Evolutionary conservation across 1,139 yeast species (phyloP), one percentile per base, ranked within the genome.

Genomic region (Scheffersomyces illinoinensis): DNA sequence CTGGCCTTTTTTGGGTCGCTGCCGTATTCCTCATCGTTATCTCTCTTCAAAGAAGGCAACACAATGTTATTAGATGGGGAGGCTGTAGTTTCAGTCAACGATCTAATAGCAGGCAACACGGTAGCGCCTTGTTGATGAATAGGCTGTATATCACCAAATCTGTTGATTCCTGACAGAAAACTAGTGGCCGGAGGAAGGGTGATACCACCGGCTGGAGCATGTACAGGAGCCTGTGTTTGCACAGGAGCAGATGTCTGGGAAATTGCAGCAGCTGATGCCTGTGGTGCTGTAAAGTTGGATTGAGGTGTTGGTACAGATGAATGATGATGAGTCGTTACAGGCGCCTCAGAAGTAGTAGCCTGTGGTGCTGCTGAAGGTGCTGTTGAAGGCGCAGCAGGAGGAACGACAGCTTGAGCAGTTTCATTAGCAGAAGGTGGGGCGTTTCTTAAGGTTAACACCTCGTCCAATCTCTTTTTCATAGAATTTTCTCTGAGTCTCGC

Each of bases 401-500:
- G 43, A 23, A 50, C 4, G 18, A 54, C 48, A 23, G 52, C 2
- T 5, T 54, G 53, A 23, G 56, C 43, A 14, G 54, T 7, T 43
- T 39, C 48, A 20, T 20, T 21, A 20, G 33, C 20, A 12, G 53
- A 49, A 50, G 53, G 47, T 17, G 55, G 50, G 12, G 51, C 52
- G 46, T 56, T 56, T 23, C 58, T 57, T 54, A 63, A 60, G 53
- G 48, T 64, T 58, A 70, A 63, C 55, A 82, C 74, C 62, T 82
- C 87, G 59, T 83, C 86, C 58, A 84, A 73, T 58, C 86, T 70
- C 62, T 78, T 80, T 62, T 82, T 76, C 77, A 84, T 77, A 23
- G 85, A 76, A 46, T 67, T 71, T 66, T 84, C 88, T 61, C 88
- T 75, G 60, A 82, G 75, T 63, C 86, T 78, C 0, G 86, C 81